A percentile compares a stretch with the other conserved stretches of the same genome.
These are phyloP conservation scores for Cephalotrichum gorgonifer DNA, from an alignment of 2,329 filamentous ascomycete genomes.

Conservation along the genomic window DNA sequence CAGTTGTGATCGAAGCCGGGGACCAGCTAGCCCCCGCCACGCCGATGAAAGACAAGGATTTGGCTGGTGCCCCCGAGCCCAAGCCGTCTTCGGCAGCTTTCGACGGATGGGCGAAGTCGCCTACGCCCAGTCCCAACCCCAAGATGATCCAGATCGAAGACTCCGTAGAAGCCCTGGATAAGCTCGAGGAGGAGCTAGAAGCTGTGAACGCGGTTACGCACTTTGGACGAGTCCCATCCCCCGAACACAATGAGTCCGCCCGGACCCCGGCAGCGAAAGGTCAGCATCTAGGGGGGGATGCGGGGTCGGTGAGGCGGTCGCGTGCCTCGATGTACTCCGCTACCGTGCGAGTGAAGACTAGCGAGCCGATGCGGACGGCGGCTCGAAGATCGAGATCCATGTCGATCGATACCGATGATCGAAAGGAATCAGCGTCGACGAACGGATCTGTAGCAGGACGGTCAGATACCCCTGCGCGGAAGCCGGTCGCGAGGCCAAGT, in stretches of 20 bases:
- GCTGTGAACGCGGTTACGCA: slow-evolving; percentile 31
- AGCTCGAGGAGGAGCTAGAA: slow-evolving; percentile 51
- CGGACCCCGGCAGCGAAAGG: background rate
- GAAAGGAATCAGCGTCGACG: slow-evolving; percentile 3
- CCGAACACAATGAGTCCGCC: slow-evolving; percentile 10
- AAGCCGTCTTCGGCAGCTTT: background rate
- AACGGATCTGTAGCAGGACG: slow-evolving; percentile 10
- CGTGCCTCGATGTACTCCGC: slow-evolving; percentile 22
- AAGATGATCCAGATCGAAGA: slow-evolving; percentile 38
- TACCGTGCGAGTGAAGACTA: slow-evolving; percentile 30
- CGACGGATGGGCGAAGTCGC: slow-evolving; percentile 2
- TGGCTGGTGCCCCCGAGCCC: background rate
- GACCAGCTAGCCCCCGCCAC: background rate
- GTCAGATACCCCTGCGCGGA: slow-evolving; percentile 13
- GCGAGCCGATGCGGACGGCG: slow-evolving; percentile 22
- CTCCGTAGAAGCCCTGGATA: slow-evolving; percentile 51
- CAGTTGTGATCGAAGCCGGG: background rate
- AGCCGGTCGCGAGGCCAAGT: slow-evolving; percentile 21
- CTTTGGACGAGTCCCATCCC: slow-evolving; percentile 20
- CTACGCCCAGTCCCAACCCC: background rate
- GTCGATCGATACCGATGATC: slow-evolving; percentile 1
- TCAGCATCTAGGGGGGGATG: background rate
- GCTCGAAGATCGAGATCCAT: slow-evolving; percentile 29
- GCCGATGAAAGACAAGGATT: background rate
- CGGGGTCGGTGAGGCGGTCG: slow-evolving; percentile 14